These are phyloP conservation scores for Neofusicoccum sp. DNA, from an alignment of 2,329 filamentous ascomycete species.

Conservation along the genomic window DNA sequence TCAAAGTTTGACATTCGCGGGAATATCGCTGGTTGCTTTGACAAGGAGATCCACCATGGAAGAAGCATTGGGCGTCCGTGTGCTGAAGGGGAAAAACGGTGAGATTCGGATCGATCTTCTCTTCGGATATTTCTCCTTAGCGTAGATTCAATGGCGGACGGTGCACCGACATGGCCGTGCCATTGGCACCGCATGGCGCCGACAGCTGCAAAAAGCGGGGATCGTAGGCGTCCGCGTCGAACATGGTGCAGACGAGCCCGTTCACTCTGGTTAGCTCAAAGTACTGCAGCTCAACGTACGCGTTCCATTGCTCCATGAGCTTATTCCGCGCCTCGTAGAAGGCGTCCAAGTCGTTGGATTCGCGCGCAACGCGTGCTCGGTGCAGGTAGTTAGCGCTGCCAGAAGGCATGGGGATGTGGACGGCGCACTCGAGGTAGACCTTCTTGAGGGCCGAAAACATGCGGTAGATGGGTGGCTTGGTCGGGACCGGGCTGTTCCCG, in stretches of 20 bases:
- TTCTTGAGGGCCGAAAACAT: conserved; percentile 40
- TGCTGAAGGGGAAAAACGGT: no score
- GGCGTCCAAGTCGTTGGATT: conserved; percentile 34
- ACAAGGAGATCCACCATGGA: no score
- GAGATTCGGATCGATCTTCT: no score
- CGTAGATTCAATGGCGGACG: no score
- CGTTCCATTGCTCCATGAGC: conserved; percentile 34
- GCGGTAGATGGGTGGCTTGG: conserved; percentile 30
- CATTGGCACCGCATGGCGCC: background rate
- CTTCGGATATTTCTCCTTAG: no score
- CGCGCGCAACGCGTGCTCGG: conserved; percentile 37
- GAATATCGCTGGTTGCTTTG: no score
- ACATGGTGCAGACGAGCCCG: background rate
- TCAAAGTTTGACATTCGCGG: no score
- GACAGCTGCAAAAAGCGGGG: background rate
- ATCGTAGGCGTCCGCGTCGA: background rate
- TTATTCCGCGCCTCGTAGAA: conserved; percentile 34
- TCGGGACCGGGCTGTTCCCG: conserved; percentile 20
- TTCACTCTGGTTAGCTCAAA: conserved; percentile 1
- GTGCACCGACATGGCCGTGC: no score
- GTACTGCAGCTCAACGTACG: conserved; percentile 27
- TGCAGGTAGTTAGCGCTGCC: conserved; percentile 32
- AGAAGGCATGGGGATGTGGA: conserved; percentile 24
- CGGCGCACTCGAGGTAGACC: conserved; percentile 32
- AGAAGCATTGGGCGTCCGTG: no score